Percentiles rank a stretch among this genome's conserved stretches.
These are phyloP conservation scores for Nakazawaea pomicola DNA, from an alignment of 805 yeast genomes.

Conservation along the genomic window DNA sequence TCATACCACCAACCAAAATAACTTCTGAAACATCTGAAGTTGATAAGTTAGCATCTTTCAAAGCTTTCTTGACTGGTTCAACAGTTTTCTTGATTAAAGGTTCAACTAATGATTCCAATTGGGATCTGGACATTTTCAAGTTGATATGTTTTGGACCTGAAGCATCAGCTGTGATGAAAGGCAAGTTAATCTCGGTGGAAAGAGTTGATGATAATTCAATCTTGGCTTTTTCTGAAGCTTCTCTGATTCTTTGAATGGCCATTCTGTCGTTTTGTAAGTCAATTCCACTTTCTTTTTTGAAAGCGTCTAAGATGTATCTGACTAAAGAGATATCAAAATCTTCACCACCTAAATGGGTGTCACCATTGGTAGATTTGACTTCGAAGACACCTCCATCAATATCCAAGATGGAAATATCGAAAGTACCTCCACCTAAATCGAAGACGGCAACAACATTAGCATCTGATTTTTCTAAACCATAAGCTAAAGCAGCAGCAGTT, in stretches of 20 bases:
- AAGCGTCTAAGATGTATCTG: conserved; percentile 60
- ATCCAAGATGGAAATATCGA: conserved; percentile 93
- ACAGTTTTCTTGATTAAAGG: conserved; percentile 64
- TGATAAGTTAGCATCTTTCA: conserved; percentile 67
- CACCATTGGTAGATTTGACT: conserved; percentile 97
- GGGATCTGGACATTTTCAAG: conserved; percentile 54
- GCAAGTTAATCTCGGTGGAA: conserved; percentile 59
- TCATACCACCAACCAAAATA: conserved; percentile 84
- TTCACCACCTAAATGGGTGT: conserved; percentile 91
- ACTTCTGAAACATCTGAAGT: conserved; percentile 68
- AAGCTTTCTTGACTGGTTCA: conserved; percentile 68
- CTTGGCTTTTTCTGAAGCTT: conserved; percentile 73
- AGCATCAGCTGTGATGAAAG: conserved; percentile 54
- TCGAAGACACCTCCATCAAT: conserved; percentile 97
- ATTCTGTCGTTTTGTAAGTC: conserved; percentile 47
- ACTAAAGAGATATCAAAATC: conserved; percentile 86
- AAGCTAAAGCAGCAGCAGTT: conserved; percentile 91
- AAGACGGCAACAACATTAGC: conserved; percentile 75
- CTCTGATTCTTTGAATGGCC: conserved; percentile 72
- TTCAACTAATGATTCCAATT: conserved; percentile 62
- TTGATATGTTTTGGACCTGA: conserved; percentile 54
- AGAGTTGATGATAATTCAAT: conserved; percentile 67
- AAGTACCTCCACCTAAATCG: conserved; percentile 98
- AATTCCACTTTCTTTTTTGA: conserved; percentile 49
- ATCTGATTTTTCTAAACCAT: conserved; percentile 80